Conservation (phyloP, 2,329 filamentous ascomycete species). For the Fusarium poae region DNA sequence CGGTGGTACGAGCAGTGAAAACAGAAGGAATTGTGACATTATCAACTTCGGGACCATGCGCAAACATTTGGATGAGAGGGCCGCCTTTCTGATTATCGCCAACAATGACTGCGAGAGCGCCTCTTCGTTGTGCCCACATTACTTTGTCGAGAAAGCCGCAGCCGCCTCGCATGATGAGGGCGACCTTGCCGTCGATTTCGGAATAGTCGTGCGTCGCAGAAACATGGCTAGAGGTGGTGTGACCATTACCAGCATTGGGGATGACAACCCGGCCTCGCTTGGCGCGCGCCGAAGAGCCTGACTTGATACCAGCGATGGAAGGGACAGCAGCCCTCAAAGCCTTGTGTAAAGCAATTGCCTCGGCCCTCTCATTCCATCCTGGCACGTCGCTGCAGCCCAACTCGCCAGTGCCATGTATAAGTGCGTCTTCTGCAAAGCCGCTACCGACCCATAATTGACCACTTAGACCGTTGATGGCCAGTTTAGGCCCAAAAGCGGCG, state of each 20-base stretch:
- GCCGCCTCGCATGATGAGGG: slow-evolving; percentile 89
- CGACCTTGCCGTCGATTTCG: slow-evolving; percentile 93
- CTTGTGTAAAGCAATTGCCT: slow-evolving; percentile 60
- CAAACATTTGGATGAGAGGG: slow-evolving; percentile 96
- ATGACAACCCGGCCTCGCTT: slow-evolving; percentile 52
- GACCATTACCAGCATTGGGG: slow-evolving; percentile 51
- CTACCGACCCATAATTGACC: slow-evolving; percentile 94
- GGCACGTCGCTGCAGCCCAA: slow-evolving; percentile 95
- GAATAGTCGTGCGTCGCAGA: slow-evolving; percentile 91
- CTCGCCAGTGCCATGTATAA: slow-evolving; percentile 79
- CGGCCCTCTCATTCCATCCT: slow-evolving; percentile 79
- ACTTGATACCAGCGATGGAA: slow-evolving; percentile 37
- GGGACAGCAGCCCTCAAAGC: slow-evolving; percentile 51
- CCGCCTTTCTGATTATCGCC: slow-evolving; percentile 93
- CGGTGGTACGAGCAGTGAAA: slow-evolving; percentile 95
- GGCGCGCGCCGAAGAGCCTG: slow-evolving; percentile 41
- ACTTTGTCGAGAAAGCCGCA: slow-evolving; percentile 98
- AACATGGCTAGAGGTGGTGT: slow-evolving; percentile 72
- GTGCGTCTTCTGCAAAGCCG: slow-evolving; percentile 85
- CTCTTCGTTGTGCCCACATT: slow-evolving; percentile 94
- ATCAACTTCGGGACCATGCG: slow-evolving; percentile 88
- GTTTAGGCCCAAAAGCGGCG: slow-evolving; percentile 87
- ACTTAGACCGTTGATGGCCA: slow-evolving; percentile 82
- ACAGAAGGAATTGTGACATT: slow-evolving; percentile 94
- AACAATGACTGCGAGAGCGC: slow-evolving; percentile 90